Evolutionary conservation across 2,329 filamentous ascomycete genomes (phyloP).

Genomic region (Ceratocystiopsis brevicomis): DNA sequence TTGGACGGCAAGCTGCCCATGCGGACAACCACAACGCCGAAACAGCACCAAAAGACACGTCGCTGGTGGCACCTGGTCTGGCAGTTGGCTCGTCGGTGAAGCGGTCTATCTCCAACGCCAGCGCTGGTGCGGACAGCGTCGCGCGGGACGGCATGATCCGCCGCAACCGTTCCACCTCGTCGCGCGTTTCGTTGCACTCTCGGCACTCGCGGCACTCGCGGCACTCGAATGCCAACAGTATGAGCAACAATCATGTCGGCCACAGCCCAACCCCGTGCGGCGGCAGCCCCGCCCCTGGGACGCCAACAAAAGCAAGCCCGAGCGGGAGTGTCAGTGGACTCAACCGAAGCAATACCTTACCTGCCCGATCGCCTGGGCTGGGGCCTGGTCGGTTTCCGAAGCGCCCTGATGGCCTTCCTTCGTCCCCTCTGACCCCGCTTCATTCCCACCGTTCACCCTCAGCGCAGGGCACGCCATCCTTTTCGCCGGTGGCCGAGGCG

Average conservation of each 20-base stretch:
- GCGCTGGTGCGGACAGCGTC: constrained; percentile 72
- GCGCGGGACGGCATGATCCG: constrained; percentile 62
- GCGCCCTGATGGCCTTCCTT: constrained; percentile 14
- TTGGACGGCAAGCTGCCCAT: too few species aligned
- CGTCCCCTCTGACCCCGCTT: constrained; percentile 18
- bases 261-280: constrained; percentile 52
- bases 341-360: constrained; percentile 69
- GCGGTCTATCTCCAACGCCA: constrained; percentile 72
- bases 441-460: constrained; percentile 19
- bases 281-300: constrained; percentile 37
- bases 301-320: constrained; percentile 27
- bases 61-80: constrained; percentile 22
- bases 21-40: too few species aligned
- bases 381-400: constrained; percentile 45
- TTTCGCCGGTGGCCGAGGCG: constrained; percentile 21
- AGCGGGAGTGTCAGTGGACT: constrained; percentile 22
- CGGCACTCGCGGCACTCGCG: constrained; percentile 47
- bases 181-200: constrained; percentile 63
- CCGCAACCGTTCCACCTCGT: constrained; percentile 82
- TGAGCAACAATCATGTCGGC: constrained; percentile 17
- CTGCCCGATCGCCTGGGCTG: constrained; percentile 64
- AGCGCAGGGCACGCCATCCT: constrained; percentile 25
- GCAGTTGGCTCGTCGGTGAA: constrained; percentile 31
- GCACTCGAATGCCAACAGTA: constrained; percentile 33
- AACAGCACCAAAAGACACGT: constrained; percentile 20